Conservation (phyloP, 352 stramenopile genomes). For the Phytophthora vignae region DNA sequence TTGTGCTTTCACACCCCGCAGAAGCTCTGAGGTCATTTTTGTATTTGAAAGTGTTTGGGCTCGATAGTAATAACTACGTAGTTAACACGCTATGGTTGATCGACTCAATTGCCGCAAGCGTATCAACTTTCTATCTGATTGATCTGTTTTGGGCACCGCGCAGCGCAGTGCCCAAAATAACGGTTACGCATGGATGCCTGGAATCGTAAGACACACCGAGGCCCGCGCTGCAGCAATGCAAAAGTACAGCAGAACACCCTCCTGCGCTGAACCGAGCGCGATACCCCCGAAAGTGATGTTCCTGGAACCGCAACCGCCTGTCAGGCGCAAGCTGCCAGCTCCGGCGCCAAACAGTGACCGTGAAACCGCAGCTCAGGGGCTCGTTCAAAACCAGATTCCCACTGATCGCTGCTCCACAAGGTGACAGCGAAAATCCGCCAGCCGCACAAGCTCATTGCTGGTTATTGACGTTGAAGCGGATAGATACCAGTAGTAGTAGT, state of each 20-base stretch:
- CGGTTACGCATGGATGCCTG: constrained; percentile 12
- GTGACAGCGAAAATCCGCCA: background rate
- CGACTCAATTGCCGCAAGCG: too few species aligned
- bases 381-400: constrained; percentile 15
- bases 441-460: background rate
- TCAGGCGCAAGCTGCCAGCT: constrained; percentile 1
- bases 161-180: too few species aligned
- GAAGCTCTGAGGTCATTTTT: too few species aligned
- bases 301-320: background rate
- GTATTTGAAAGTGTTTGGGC: too few species aligned
- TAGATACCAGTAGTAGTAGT: too few species aligned
- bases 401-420: background rate
- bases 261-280: constrained; percentile 4
- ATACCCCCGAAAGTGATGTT: background rate
- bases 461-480: constrained; percentile 14
- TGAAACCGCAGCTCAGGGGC: constrained; percentile 9
- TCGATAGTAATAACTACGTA: too few species aligned
- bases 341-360: constrained; percentile 2
- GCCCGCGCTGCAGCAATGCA: background rate
- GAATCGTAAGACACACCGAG: constrained; percentile 13
- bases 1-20: too few species aligned
- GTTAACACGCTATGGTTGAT: too few species aligned
- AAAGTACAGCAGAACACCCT: background rate
- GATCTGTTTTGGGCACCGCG: constrained; percentile 8
- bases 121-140: too few species aligned